Evolutionary conservation across 2,329 filamentous ascomycete genomes (phyloP).

Genomic region (Curvularia lunata): DNA sequence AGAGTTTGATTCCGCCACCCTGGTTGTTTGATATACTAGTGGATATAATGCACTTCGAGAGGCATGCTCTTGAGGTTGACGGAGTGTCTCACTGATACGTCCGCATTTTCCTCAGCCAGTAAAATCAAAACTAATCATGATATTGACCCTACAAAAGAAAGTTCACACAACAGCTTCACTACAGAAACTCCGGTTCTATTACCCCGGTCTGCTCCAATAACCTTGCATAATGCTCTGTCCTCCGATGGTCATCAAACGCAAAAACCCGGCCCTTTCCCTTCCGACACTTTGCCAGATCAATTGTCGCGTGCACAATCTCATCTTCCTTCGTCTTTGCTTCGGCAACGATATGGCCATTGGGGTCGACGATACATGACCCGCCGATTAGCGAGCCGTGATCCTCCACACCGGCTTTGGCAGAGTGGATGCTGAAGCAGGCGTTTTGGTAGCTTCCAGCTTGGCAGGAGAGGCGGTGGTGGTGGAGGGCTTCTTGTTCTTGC

Average conservation of each 20-base stretch:
- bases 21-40: constrained; percentile 15
- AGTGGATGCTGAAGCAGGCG: neutral
- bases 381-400: neutral
- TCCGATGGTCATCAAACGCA: neutral
- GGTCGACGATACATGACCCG: neutral
- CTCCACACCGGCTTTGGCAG: neutral
- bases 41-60: constrained; percentile 24
- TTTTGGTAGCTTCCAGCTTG: neutral
- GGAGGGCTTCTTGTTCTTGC: neutral
- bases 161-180: neutral
- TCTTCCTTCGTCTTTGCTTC: neutral
- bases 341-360: neutral
- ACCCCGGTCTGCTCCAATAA: neutral
- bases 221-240: neutral
- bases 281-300: neutral
- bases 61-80: constrained; percentile 23
- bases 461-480: neutral
- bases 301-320: neutral
- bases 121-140: no score
- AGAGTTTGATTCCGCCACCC: constrained; percentile 22
- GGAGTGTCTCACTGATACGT: constrained; percentile 17
- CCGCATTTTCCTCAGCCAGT: neutral
- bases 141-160: neutral
- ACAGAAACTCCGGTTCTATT: neutral
- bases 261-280: neutral